Evolutionary conservation across 306 rosid genomes (phyloP).

Genomic region (Cicer yamashitae): DNA sequence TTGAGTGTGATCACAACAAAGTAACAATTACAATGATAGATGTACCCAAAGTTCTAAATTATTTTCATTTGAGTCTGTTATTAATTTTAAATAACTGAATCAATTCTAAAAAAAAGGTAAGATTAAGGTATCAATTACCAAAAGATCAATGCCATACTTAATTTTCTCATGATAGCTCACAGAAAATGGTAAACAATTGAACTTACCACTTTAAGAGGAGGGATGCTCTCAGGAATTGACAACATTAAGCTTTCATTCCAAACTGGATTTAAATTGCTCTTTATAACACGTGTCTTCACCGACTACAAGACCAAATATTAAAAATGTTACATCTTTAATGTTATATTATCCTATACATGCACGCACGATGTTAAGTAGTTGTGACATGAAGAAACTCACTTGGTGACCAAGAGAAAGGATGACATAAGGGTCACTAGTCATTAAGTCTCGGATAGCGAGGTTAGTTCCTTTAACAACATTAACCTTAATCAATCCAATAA

Average conservation of each 20-base stretch:
- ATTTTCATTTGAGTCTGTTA: background rate
- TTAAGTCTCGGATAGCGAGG: slow-evolving; percentile 79
- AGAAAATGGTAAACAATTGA: slow-evolving; percentile 1
- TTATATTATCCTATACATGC: slow-evolving; percentile 20
- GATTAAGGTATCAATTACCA: background rate
- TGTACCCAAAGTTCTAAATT: background rate
- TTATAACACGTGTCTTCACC: slow-evolving; percentile 88
- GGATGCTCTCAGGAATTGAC: slow-evolving; percentile 83
- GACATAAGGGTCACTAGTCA: slow-evolving; percentile 95
- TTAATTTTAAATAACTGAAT: background rate
- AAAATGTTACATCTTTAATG: slow-evolving; percentile 5
- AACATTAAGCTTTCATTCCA: slow-evolving; percentile 97
- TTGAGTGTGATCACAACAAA: background rate
- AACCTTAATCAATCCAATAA: slow-evolving; percentile 88
- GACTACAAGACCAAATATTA: slow-evolving; percentile 61
- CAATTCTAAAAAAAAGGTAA: background rate
- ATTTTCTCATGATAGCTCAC: slow-evolving; percentile 9
- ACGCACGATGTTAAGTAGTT: slow-evolving; percentile 6
- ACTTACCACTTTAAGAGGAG: slow-evolving; percentile 90
- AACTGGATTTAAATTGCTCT: slow-evolving; percentile 85
- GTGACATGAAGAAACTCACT: slow-evolving; percentile 63
- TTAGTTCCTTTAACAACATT: slow-evolving; percentile 91
- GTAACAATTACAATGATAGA: background rate
- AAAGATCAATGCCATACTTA: slow-evolving; percentile 8
- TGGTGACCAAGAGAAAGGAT: slow-evolving; percentile 85